Percentiles rank a stretch among this genome's conserved stretches.
These are phyloP conservation scores for Ophiocordyceps unilateralis DNA, from an alignment of 2,329 filamentous ascomycete genomes.

Conservation along the genomic window DNA sequence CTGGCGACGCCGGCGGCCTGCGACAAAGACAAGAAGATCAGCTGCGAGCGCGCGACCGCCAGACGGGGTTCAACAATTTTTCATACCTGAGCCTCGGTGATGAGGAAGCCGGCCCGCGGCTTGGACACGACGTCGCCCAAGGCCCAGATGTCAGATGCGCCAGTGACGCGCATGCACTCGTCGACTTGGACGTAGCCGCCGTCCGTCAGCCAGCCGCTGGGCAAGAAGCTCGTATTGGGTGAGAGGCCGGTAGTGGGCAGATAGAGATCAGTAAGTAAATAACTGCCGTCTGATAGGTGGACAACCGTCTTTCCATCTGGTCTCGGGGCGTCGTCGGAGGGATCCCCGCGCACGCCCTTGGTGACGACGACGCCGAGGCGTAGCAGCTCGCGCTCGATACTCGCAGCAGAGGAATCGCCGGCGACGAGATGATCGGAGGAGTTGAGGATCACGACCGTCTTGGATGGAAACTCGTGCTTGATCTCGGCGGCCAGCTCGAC, in stretches of 20 bases:
- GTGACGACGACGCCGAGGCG: constrained; percentile 33
- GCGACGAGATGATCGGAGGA: constrained; percentile 22
- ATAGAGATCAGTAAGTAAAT: constrained; percentile 35
- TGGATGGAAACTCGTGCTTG: constrained; percentile 29
- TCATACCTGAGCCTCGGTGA: constrained; percentile 37
- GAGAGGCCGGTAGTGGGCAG: constrained; percentile 36
- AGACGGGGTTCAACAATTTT: background rate
- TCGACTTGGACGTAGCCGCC: constrained; percentile 30
- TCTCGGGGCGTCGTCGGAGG: constrained; percentile 9
- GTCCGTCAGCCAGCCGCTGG: constrained; percentile 23
- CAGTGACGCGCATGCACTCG: constrained; percentile 29
- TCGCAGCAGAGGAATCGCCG: constrained; percentile 24
- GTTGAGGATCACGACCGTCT: constrained; percentile 30
- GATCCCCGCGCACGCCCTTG: constrained; percentile 22
- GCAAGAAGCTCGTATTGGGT: constrained; percentile 37
- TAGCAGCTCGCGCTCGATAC: constrained; percentile 30
- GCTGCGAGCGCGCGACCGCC: too few relatives aligned
- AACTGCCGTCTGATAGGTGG: constrained; percentile 26
- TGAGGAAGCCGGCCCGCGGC: constrained; percentile 38
- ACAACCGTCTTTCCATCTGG: constrained; percentile 30
- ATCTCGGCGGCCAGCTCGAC: constrained; percentile 39
- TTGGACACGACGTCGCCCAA: constrained; percentile 34
- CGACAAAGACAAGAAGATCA: background rate
- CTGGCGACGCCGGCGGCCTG: constrained; percentile 33
- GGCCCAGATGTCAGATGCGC: constrained; percentile 30